Evolutionary conservation across 2,329 filamentous ascomycete species (phyloP).

Genomic region (Beauveria bassiana): DNA sequence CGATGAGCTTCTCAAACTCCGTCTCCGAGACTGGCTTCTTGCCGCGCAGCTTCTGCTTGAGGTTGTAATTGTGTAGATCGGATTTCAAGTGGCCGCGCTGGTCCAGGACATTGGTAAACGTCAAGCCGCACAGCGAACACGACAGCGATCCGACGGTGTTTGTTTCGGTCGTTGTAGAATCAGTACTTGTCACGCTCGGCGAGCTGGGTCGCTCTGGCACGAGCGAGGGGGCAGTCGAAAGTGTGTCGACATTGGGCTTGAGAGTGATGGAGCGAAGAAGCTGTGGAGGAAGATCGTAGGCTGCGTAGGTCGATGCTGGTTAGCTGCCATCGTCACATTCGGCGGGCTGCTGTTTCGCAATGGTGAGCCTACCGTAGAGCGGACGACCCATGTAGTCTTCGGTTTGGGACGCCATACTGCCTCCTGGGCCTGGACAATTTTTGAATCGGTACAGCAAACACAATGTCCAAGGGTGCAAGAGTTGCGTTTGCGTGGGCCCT

Average conservation of each 20-base stretch:
- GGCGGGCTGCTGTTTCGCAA: not conserved
- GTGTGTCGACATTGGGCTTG: constrained; percentile 25
- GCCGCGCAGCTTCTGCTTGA: constrained; percentile 82
- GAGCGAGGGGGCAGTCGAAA: constrained; percentile 16
- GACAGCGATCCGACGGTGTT: constrained; percentile 56
- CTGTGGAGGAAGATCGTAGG: constrained; percentile 74
- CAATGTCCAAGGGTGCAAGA: not conserved
- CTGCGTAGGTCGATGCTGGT: constrained; percentile 31
- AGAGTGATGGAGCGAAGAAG: constrained; percentile 60
- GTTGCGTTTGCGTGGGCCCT: constrained; percentile 13
- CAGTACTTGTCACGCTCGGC: constrained; percentile 20
- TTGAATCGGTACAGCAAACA: not conserved
- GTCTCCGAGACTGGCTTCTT: constrained; percentile 62
- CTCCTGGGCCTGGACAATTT: not conserved
- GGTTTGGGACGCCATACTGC: constrained; percentile 30
- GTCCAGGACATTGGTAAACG: constrained; percentile 66
- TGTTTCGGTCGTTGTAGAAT: constrained; percentile 15
- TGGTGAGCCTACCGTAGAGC: constrained; percentile 36
- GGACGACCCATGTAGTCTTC: constrained; percentile 43
- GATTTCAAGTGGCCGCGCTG: constrained; percentile 82
- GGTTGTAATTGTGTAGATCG: constrained; percentile 87
- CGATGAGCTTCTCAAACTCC: constrained; percentile 82
- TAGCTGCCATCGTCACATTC: constrained; percentile 12
- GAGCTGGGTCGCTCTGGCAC: constrained; percentile 18
- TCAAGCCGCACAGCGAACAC: constrained; percentile 71